These are phyloP conservation scores for Suhomyces taliae DNA, from an alignment of 1,139 yeast species.

Conservation along the genomic window DNA sequence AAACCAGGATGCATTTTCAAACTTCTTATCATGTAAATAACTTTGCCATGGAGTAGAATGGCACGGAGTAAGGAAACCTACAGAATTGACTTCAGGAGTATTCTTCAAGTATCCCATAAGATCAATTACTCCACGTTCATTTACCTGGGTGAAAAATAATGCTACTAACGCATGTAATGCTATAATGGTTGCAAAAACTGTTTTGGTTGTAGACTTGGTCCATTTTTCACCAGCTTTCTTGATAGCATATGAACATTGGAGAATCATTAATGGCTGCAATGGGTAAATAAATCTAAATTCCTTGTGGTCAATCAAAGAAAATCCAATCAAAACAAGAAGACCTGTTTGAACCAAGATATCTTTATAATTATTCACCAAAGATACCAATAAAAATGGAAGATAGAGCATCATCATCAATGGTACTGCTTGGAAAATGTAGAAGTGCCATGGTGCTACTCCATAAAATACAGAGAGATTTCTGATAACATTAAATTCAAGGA, in stretches of 20 bases:
- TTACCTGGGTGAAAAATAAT: conserved; percentile 56
- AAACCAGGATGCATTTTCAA: conserved; percentile 56
- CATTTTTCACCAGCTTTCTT: conserved; percentile 3
- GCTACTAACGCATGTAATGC: conserved; percentile 48
- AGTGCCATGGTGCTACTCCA: conserved; percentile 84
- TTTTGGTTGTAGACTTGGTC: background rate
- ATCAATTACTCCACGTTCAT: conserved; percentile 84
- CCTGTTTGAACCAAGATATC: conserved; percentile 27
- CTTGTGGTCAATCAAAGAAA: conserved; percentile 75
- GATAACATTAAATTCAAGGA: conserved; percentile 72
- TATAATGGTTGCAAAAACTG: conserved; percentile 15
- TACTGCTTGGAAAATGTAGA: conserved; percentile 77
- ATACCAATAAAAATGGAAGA: conserved; percentile 52
- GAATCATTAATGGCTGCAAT: conserved; percentile 64
- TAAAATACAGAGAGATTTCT: conserved; percentile 77
- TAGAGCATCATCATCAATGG: conserved; percentile 72
- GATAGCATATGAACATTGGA: conserved; percentile 19
- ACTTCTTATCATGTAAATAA: conserved; percentile 61
- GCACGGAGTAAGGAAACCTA: conserved; percentile 90
- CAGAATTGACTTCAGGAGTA: conserved; percentile 42
- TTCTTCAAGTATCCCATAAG: conserved; percentile 56
- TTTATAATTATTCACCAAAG: conserved; percentile 15
- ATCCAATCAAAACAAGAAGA: conserved; percentile 46
- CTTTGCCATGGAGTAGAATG: conserved; percentile 98
- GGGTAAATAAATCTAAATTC: conserved; percentile 92